phyloP scores from a whole-genome alignment of 2,329 filamentous ascomycete genomes.

The Pseudonectria buxi region DNA sequence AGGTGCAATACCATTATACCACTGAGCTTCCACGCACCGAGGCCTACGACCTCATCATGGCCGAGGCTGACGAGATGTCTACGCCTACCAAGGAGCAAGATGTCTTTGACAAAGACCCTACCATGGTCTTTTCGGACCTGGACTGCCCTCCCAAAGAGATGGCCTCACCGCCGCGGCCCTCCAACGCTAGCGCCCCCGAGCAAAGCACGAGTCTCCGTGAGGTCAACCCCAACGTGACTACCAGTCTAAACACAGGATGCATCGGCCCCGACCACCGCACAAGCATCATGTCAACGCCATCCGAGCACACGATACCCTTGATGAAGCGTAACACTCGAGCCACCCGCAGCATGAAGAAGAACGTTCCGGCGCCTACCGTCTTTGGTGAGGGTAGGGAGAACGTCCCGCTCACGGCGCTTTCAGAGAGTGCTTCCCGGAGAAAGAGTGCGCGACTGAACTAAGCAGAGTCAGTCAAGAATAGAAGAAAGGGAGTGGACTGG shows the following conservation, averaged over 20 bases:
- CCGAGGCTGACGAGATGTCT: conserved; percentile 30
- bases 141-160: conserved; percentile 18
- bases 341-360: conserved; percentile 30
- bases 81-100: conserved; percentile 17
- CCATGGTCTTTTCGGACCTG: conserved; percentile 37
- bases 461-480: background rate
- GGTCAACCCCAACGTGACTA: conserved; percentile 45
- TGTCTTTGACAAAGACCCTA: conserved; percentile 30
- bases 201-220: conserved; percentile 45
- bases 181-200: conserved; percentile 20
- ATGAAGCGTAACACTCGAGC: conserved; percentile 39
- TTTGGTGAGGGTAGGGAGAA: conserved; percentile 46
- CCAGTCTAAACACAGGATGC: conserved; percentile 31
- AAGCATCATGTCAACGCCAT: conserved; percentile 35
- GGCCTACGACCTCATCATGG: conserved; percentile 38
- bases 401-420: conserved; percentile 37
- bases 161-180: conserved; percentile 25
- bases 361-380: conserved; percentile 13
- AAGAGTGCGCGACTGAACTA: conserved; percentile 48
- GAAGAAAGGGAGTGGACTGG: no score
- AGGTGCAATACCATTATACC: conserved; percentile 74
- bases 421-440: conserved; percentile 41
- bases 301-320: conserved; percentile 39
- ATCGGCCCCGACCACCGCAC: conserved; percentile 36
- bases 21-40: conserved; percentile 69